These are phyloP conservation scores for Rheum nobile DNA, from an alignment of 148 eudicot species.

Conservation along the genomic window DNA sequence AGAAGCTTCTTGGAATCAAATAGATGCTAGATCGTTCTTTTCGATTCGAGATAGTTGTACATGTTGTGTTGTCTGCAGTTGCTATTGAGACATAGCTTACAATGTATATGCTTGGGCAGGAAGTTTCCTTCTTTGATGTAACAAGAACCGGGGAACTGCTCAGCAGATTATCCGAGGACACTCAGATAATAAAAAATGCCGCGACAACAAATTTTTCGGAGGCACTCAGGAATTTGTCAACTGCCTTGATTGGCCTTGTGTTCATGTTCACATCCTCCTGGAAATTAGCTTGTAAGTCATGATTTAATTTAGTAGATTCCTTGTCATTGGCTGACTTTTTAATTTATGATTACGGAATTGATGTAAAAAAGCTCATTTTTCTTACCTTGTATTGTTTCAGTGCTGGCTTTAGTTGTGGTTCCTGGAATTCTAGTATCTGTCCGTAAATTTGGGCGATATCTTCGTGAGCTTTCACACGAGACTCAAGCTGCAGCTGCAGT, in stretches of 20 bases:
- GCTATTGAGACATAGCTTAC: neutral
- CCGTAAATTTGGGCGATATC: constrained; percentile 73
- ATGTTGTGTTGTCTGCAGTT: neutral
- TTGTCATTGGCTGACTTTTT: neutral
- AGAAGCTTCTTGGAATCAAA: too few relatives aligned
- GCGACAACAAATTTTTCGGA: constrained; percentile 91
- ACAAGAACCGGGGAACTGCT: constrained; percentile 88
- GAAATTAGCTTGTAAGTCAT: constrained; percentile 67
- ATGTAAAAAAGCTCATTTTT: neutral
- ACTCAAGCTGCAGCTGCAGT: constrained; percentile 97
- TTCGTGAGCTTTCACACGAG: constrained; percentile 77
- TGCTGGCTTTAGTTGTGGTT: constrained; percentile 73
- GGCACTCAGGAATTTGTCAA: constrained; percentile 63
- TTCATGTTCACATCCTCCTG: constrained; percentile 86
- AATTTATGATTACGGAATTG: neutral
- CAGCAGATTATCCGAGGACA: constrained; percentile 88
- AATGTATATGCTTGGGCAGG: constrained; percentile 27
- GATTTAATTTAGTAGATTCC: neutral
- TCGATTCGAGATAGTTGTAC: neutral
- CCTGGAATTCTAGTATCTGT: constrained; percentile 68
- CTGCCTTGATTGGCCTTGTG: constrained; percentile 64
- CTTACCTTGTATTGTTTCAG: constrained; percentile 18
- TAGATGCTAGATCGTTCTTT: too few relatives aligned
- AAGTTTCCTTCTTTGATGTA: constrained; percentile 85
- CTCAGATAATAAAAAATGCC: constrained; percentile 90